Evolutionary conservation across 805 yeast species (phyloP).

Genomic region (Spathaspora boniae): DNA sequence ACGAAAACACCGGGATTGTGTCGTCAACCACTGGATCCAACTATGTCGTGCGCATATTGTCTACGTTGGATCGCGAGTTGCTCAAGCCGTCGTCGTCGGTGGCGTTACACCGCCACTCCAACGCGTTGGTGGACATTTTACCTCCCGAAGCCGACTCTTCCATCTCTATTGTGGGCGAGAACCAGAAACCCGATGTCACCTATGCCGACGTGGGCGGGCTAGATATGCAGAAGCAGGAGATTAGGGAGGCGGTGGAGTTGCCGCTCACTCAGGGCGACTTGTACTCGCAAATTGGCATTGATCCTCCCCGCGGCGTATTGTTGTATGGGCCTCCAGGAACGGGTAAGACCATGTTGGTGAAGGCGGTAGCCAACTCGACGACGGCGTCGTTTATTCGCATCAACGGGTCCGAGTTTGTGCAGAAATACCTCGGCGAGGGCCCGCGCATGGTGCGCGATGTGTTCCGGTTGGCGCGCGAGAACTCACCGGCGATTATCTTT

Average conservation of each 20-base stretch:
- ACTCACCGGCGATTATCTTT: conserved; percentile 94
- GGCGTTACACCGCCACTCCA: conserved; percentile 97
- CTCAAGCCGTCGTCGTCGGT: conserved; percentile 94
- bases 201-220: conserved; percentile 98
- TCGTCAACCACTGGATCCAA: conserved; percentile 97
- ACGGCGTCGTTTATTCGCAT: conserved; percentile 96
- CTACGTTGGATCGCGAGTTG: conserved; percentile 91
- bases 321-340: conserved; percentile 99
- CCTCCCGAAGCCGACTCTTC: conserved; percentile 99
- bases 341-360: conserved; percentile 98
- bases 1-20: conserved; percentile 93
- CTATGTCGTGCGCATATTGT: conserved; percentile 90
- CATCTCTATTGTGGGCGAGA: conserved; percentile 90
- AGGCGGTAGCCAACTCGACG: conserved; percentile 96
- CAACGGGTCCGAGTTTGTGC: conserved; percentile 97
- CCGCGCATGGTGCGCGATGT: conserved; percentile 99
- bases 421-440: conserved; percentile 97
- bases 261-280: conserved; percentile 95
- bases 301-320: conserved; percentile 97
- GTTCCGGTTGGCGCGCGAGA: conserved; percentile 93
- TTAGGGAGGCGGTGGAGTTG: conserved; percentile 95
- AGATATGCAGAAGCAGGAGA: conserved; percentile 99
- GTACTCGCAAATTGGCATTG: conserved; percentile 96
- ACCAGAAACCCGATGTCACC: conserved; percentile 87
- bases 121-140: conserved; percentile 92